Conservation (phyloP, 768 basidiomycete species). For the Phaeotremella fagi region DNA sequence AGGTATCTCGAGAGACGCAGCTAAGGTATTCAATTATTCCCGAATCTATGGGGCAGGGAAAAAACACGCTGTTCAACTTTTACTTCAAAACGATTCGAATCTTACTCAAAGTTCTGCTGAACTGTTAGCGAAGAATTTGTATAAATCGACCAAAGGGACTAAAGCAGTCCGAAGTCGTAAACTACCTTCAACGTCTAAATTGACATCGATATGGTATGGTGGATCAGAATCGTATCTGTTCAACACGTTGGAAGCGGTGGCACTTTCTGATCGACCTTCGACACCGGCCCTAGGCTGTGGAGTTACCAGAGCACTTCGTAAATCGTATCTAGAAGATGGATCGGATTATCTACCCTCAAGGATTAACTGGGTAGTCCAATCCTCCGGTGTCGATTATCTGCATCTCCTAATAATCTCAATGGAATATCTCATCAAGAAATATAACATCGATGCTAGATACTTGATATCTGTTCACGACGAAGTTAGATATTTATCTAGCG, state of each 20-base stretch:
- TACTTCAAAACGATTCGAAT: conserved; percentile 74
- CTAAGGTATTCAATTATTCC: conserved; percentile 97
- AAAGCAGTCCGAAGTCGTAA: conserved; percentile 19
- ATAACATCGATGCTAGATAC: conserved; percentile 82
- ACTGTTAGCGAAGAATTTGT: conserved; percentile 73
- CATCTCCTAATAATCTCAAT: conserved; percentile 94
- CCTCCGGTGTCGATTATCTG: conserved; percentile 95
- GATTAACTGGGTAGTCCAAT: conserved; percentile 99
- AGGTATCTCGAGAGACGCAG: conserved; percentile 86
- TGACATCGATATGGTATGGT: conserved; percentile 70
- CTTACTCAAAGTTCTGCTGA: conserved; percentile 76
- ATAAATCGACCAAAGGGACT: conserved; percentile 84
- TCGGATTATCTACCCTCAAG: conserved; percentile 89
- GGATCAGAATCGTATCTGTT: conserved; percentile 94
- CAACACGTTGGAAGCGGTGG: conserved; percentile 96
- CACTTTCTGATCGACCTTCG: conserved; percentile 73
- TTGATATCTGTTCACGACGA: conserved; percentile 97
- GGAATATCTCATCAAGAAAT: conserved; percentile 75
- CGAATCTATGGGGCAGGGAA: conserved; percentile 98
- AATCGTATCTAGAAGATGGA: conserved; percentile 64
- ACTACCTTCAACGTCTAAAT: conserved; percentile 52
- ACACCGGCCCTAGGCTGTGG: conserved; percentile 94
- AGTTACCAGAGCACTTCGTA: conserved; percentile 86
- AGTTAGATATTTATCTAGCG: conserved; percentile 83
- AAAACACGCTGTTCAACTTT: conserved; percentile 81